These are phyloP conservation scores for Desmodesmus armatus DNA, from an alignment of 139 green algal genomes.

Conservation along the genomic window DNA sequence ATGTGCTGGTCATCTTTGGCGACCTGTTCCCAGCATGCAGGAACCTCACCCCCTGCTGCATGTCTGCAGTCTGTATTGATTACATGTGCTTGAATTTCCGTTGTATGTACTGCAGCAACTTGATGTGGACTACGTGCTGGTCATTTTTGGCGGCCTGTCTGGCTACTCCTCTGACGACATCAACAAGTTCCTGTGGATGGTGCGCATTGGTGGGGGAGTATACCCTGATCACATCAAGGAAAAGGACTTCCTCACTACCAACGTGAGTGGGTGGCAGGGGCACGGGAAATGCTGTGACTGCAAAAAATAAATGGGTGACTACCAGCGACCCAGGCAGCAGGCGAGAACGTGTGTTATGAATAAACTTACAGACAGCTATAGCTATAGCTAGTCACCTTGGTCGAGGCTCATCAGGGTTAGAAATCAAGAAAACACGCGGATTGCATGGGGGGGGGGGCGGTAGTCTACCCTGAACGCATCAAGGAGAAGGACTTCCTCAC, in stretches of 20 bases:
- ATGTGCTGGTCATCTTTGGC: conserved; percentile 97
- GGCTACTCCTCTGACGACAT: conserved; percentile 94
- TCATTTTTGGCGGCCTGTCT: conserved; percentile 91
- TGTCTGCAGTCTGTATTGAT: too few relatives aligned
- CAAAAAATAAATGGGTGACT: neutral
- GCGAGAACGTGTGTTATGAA: too few relatives aligned
- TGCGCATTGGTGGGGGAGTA: conserved; percentile 73
- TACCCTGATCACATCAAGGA: conserved; percentile 90
- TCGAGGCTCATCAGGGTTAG: too few relatives aligned
- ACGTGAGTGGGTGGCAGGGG: conserved; percentile 9
- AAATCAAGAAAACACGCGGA: too few relatives aligned
- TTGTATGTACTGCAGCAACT: conserved; percentile 57
- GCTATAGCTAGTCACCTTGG: too few relatives aligned
- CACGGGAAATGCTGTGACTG: neutral
- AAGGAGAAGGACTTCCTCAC: conserved; percentile 92
- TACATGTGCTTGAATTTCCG: too few relatives aligned
- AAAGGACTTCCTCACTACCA: conserved; percentile 80
- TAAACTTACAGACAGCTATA: too few relatives aligned
- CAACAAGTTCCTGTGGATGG: conserved; percentile 99
- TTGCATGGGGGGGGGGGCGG: too few relatives aligned
- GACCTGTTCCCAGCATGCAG: too few relatives aligned
- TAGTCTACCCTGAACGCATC: conserved; percentile 81
- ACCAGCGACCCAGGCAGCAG: neutral
- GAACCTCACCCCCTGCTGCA: too few relatives aligned
- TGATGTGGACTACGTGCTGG: conserved; percentile 96